phyloP scores from a whole-genome alignment of 257 asterid species.

The Prunella vulgaris region DNA sequence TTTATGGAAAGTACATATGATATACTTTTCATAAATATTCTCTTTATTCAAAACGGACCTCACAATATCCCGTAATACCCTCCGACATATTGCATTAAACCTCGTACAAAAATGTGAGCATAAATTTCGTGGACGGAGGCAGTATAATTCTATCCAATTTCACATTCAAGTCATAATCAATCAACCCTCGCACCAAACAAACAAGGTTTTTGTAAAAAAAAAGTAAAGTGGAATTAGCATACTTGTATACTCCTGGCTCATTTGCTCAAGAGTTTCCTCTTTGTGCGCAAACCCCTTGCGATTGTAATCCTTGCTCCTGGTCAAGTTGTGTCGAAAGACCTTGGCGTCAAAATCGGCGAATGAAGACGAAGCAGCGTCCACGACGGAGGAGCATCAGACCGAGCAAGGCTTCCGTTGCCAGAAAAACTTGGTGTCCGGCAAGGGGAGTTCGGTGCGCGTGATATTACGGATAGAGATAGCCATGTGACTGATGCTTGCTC shows the following conservation, averaged over 20 bases:
- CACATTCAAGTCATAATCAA: background rate
- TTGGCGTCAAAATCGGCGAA: conserved; percentile 70
- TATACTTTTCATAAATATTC: too few species aligned
- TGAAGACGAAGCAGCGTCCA: conserved; percentile 46
- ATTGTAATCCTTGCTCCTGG: conserved; percentile 84
- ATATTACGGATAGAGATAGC: conserved; percentile 60
- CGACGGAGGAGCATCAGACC: conserved; percentile 62
- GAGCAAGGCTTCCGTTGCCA: conserved; percentile 43
- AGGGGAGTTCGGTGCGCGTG: conserved; percentile 37
- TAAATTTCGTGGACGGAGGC: too few species aligned
- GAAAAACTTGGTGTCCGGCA: conserved; percentile 55
- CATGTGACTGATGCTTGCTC: too few species aligned
- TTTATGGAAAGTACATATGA: too few species aligned
- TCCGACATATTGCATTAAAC: too few species aligned
- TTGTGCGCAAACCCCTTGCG: conserved; percentile 89
- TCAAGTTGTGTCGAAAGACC: conserved; percentile 75
- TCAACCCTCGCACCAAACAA: too few species aligned
- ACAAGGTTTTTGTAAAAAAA: too few species aligned
- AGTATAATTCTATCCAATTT: background rate
- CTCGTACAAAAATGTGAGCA: too few species aligned
- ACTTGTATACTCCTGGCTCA: conserved; percentile 87
- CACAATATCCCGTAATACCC: too few species aligned
- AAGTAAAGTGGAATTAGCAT: conserved; percentile 25
- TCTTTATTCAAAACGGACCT: too few species aligned
- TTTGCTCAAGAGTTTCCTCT: conserved; percentile 64